Base-by-base conservation (phyloP, 805 yeast species). In the Kodamaea kaohsiungensis region DNA sequence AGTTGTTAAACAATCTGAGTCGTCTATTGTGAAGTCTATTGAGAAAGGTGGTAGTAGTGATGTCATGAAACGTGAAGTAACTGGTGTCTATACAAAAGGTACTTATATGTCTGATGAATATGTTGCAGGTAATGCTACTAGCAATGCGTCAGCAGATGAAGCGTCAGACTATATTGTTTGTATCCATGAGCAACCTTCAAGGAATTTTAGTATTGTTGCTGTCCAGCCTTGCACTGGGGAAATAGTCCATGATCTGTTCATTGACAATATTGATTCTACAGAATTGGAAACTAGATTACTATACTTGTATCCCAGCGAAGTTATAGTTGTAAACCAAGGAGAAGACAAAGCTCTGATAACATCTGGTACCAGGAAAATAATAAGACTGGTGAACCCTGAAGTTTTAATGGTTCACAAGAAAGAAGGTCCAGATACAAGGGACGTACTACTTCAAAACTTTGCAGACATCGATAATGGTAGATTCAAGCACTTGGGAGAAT, bases 1-100 rank as follows among this genome's bases (percentile, higher is more conserved):
- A 0, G 83, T 95, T 1, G 95, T 92, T 0, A 87, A 87, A 63
- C 98, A 95, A 64, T 73, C 82, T 3, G 98, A 93, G 65, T 83
- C 93, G 0, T 86, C 91, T 1, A 90, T 91, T 0, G 75, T 89
- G 12, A 89, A 89, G 62, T 70, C 82, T 2, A 68, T 81, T 4
- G 85, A 80, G 56, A 81, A 81, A 52, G 75, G 78, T 22, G 54
- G 63, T 7, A 69, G 71, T 42, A 60, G 68, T 7, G 73, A 71
- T 8, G 78, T 91, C 1, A 89, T 93, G 69, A 81, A 80, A 50
- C 73, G 98, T 47, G 72, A 82, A 57, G 70, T 95, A 6, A 81
- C 92, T 0, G 82, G 84, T 7, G 84, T 90, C 0, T 90, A 86
- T 65, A 90, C 98, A 0, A 80, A 81, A 50, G 97, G 96, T 0